Evolutionary conservation across 225 moss, liverwort and hornwort species (phyloP), one percentile per base, ranked within the genome.

Genomic region (Thuidium tamariscinum): DNA sequence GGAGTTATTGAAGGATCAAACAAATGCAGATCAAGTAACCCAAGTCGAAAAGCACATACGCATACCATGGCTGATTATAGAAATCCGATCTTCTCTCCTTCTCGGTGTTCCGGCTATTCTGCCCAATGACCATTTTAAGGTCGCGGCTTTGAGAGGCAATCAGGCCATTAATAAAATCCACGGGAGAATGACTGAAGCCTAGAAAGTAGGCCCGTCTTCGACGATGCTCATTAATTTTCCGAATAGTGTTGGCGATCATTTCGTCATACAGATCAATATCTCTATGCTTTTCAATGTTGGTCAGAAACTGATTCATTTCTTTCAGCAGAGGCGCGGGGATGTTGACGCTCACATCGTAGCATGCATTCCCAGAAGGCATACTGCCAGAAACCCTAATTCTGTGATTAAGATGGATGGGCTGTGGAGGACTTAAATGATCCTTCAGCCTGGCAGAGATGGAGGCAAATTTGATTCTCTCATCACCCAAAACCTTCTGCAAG

Each of bases 21-120:
- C 32, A 80, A 36, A 87, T 78, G 60, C 64, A 86, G 71, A 71
- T 51, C 77, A 82, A 79, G 56, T 23, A 61, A 34, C 20, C 70
- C 26, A 42, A 52, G 32, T 41, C 26, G 15, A 74, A 82, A 51
- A 67, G 39, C 48, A 89, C 84, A 83, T 89, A 93, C 16, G 74
- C 89, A 85, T 93, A 99, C 98, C 98, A 99, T 55, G 98, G 98
- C 86, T 99, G 98, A 87, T 99, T 97, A 80, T 99, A 99, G 67
- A 99, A 99, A 88, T 99, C 98, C 57, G 98, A 99, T 86, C 98
- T 96, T n/a, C 97, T 92, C 90, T 99, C 98, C 89, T 96, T 97
- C 90, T 99, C 97, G 56, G 95, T 89, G 84, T 95, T 99, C 77
- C 98, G 96, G 85, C 95, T 97, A 27, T 93, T 93, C 87, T 96